Evolutionary conservation across 148 eudicot genomes (phyloP).

Genomic region (Vaccinium vitisidaea): DNA sequence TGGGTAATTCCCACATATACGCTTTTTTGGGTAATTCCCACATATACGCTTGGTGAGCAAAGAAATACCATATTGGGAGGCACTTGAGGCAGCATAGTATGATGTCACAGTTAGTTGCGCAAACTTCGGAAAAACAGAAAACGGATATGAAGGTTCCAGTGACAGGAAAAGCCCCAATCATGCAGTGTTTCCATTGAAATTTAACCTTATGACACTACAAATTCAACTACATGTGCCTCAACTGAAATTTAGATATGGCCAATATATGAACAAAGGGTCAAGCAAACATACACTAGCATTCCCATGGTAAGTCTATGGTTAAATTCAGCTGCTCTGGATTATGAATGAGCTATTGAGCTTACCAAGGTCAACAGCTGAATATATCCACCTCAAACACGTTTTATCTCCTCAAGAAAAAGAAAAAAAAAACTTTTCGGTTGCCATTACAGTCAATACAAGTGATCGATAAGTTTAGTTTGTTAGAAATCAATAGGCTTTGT

Average conservation of each 20-base stretch:
- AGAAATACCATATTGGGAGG: constrained; percentile 79
- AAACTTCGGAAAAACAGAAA: constrained; percentile 39
- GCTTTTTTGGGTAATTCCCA: too few species aligned
- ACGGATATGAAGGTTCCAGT: too few species aligned
- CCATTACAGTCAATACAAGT: not conserved
- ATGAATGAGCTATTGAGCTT: not conserved
- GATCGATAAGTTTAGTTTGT: too few species aligned
- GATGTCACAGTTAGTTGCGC: constrained; percentile 76
- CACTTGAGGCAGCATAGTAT: constrained; percentile 83
- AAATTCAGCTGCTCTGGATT: not conserved
- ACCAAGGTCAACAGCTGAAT: not conserved
- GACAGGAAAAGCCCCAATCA: not conserved
- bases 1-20: too few species aligned
- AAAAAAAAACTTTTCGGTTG: not conserved
- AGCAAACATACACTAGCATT: not conserved
- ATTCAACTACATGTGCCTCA: not conserved
- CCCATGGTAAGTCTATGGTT: not conserved
- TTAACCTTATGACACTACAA: not conserved
- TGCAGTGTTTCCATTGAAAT: not conserved
- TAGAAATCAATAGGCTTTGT: too few species aligned
- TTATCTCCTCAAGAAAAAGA: not conserved
- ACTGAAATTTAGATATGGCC: not conserved
- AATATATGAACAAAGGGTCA: not conserved
- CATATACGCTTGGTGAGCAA: constrained; percentile 58
- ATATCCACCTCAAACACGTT: not conserved